Evolutionary conservation across 2,329 filamentous ascomycete genomes (phyloP).

Genomic region (Penicillium sp.): DNA sequence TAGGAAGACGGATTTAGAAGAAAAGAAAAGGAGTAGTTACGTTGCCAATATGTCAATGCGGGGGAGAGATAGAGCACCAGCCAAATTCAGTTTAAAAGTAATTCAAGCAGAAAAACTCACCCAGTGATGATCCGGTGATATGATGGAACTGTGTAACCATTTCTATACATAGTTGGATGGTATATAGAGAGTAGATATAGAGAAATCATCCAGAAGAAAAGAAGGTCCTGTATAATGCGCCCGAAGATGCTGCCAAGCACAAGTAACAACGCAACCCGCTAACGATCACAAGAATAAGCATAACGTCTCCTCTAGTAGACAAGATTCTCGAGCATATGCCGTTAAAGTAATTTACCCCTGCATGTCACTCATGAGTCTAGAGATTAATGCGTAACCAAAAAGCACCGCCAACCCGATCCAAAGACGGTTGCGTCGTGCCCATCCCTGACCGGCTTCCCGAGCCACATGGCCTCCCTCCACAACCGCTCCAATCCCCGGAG

Average conservation of each 20-base stretch:
- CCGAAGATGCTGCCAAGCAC: constrained; percentile 13
- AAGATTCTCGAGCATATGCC: background rate
- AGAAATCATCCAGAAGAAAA: background rate
- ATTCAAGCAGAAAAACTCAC: background rate
- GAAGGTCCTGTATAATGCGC: constrained; percentile 8
- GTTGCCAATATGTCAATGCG: constrained; percentile 14
- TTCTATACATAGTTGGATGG: background rate
- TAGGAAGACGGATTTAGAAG: constrained; percentile 21
- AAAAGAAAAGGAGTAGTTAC: constrained; percentile 21
- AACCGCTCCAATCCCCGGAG: constrained; percentile 58
- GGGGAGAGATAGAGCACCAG: constrained; percentile 19
- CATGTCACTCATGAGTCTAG: constrained; percentile 66
- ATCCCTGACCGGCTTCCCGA: constrained; percentile 75
- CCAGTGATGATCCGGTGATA: background rate
- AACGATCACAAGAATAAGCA: constrained; percentile 4
- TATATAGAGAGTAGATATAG: background rate
- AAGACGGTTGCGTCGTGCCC: constrained; percentile 77
- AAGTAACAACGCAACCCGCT: constrained; percentile 13
- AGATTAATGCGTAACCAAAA: constrained; percentile 80
- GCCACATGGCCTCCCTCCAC: constrained; percentile 77
- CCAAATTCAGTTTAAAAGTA: constrained; percentile 7
- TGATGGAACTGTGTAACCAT: background rate
- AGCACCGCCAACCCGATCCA: constrained; percentile 68
- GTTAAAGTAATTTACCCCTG: constrained; percentile 26
- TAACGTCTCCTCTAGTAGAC: background rate